Base-by-base conservation (phyloP, 2,329 filamentous ascomycete species). In the Xylariaceae sp. region DNA sequence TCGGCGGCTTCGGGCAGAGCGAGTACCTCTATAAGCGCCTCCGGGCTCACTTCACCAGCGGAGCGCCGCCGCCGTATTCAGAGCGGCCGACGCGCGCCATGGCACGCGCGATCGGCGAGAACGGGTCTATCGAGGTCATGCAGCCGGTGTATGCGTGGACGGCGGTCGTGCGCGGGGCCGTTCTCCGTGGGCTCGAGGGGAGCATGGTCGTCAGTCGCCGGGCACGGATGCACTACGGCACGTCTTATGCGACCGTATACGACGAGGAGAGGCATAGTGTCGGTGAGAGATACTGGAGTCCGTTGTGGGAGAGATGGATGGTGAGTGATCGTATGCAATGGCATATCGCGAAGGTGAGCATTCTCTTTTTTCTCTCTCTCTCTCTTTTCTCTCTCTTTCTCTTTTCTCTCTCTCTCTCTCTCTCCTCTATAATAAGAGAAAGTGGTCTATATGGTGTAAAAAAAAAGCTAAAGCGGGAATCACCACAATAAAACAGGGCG, bases 71-170 rank as follows among this genome's bases (percentile, higher is more conserved):
- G 0, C 80, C 80, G 0, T 84, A 91, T 65, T 88, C 82, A 40
- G 85, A 89, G 69, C 73, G 80, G 34, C 86, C 87, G 4, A 89
- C 86, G 0, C 86, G 88, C 61, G 79, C 81, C 3, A 77, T 74
- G 53, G 73, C 71, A 6, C 72, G 65, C 9, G 70, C 77, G 2
- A 65, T 77, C 29, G 71, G 75, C 32, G 76, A 61, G 47, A 73
- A 76, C 35, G 77, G 77, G 3, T 82, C 80, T 1, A 85, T 91
- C 40, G 86, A 91, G 70, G 86, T 91, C 31, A 88, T 91, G 80
- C 88, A 92, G 70, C 87, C 87, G 0, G 79, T 91, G 50, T 88
- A 91, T 67, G 87, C 88, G 1, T 91, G 88, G 87, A 91, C 87
- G 6, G 87, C 87, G 0, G 87, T 91, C 1, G 87, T 91, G 4